Evolutionary conservation across 768 basidiomycete species (phyloP).

Genomic region (Rhodotorula graminis): DNA sequence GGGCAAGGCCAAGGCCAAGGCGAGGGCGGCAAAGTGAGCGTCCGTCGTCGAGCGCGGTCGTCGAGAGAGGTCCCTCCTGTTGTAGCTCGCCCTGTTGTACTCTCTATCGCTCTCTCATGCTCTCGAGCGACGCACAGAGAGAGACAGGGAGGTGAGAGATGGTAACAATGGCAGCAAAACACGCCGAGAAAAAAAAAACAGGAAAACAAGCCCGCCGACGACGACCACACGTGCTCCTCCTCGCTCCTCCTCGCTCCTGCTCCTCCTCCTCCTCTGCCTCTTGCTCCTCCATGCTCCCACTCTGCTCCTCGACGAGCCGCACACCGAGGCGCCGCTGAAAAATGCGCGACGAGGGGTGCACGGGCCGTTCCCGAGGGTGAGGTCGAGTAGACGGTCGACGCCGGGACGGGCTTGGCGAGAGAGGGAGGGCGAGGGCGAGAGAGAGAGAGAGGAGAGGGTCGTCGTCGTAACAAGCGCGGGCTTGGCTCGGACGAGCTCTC

Average conservation of each 20-base stretch:
- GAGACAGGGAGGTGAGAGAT: not conserved
- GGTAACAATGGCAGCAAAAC: not conserved
- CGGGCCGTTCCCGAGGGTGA: not conserved
- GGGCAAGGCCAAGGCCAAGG: not conserved
- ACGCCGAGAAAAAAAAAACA: not conserved
- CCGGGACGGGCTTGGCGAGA: not conserved
- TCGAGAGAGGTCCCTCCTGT: too few relatives aligned
- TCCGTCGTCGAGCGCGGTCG: not conserved
- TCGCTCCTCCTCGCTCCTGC: too few relatives aligned
- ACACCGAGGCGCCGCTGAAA: not conserved
- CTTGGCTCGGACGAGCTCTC: constrained; percentile 33
- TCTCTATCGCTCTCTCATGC: too few relatives aligned
- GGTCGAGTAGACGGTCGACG: not conserved
- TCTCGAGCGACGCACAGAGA: not conserved
- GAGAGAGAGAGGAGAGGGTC: not conserved
- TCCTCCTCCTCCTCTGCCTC: too few relatives aligned
- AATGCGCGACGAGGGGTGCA: not conserved
- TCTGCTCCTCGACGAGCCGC: too few relatives aligned
- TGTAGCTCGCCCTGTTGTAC: not conserved
- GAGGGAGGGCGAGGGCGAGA: not conserved
- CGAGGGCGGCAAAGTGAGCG: not conserved
- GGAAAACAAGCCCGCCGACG: too few relatives aligned
- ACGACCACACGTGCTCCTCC: not conserved
- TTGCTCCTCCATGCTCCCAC: not conserved
- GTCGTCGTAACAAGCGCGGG: not conserved